Conservation (phyloP, 176 grass and related monocot genomes). For the Oryza punctata region DNA sequence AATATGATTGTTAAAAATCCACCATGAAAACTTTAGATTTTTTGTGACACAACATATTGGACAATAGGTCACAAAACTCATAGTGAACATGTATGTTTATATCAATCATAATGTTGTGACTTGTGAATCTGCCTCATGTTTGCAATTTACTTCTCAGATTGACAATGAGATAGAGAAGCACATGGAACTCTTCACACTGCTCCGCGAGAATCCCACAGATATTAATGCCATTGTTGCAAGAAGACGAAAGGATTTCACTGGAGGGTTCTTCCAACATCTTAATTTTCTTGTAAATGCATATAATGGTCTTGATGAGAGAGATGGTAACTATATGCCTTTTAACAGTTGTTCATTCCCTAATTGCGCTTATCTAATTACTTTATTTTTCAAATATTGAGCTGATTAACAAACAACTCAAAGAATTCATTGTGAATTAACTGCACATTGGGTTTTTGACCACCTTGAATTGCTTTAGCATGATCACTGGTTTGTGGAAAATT, state of each 20-base stretch:
- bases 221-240: constrained; percentile 83
- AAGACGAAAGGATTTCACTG: constrained; percentile 76
- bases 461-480: constrained; percentile 4
- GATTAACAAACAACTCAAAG: neutral
- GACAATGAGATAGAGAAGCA: constrained; percentile 87
- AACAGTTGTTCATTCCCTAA: constrained; percentile 5
- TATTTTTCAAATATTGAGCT: neutral
- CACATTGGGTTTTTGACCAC: neutral
- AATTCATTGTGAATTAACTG: constrained; percentile 20
- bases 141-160: constrained; percentile 47
- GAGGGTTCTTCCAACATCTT: constrained; percentile 81
- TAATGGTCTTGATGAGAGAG: constrained; percentile 71
- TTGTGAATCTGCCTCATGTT: constrained; percentile 29
- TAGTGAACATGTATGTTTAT: neutral
- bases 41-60: neutral
- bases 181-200: constrained; percentile 80
- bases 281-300: constrained; percentile 64
- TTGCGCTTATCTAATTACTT: neutral
- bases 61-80: neutral
- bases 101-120: constrained; percentile 17
- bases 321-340: constrained; percentile 60
- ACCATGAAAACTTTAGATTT: neutral
- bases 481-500: constrained; percentile 22
- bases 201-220: constrained; percentile 69
- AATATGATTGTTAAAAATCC: neutral